Evolutionary conservation across 805 yeast species (phyloP), one percentile per base, ranked within the genome.

Genomic region (Metschnikowia henanensis): DNA sequence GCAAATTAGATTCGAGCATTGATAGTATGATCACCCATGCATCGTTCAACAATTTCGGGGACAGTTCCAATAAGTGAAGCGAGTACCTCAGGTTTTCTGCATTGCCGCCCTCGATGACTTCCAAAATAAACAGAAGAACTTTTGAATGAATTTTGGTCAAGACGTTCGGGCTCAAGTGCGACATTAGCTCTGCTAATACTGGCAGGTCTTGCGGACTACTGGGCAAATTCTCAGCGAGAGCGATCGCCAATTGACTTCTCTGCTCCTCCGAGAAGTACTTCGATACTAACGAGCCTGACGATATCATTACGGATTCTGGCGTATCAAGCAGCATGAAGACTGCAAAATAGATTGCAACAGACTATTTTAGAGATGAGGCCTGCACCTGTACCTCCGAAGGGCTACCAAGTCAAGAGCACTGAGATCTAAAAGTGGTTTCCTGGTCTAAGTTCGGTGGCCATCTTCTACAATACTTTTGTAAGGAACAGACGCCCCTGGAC

Each of bases 131-230:
- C 7, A 34, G 30, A 30, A 39, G 34, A 17, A 49, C 25, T 8
- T 37, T 23, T 12, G 51, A 47, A 16, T 50, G 35, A 16, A 51
- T 32, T 23, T 22, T 17, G 4, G 42, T 39, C 13, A 41, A 22
- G 13, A 33, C 17, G 15, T 26, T 28, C 6, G 31, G 20, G 26
- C 40, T 43, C 31, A 52, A 29, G 6, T 45, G 46, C 16, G 47
- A 36, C 18, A 52, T 37, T 20, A 52, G 47, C 37, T 46, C 46
- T 9, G 39, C 41, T 35, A 52, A 42, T 4, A 52, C 36, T 17
- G 39, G 41, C 44, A 48, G 41, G 26, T 49, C 49, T 21, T 42
- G 46, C 3, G 44, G 41, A 17, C 22, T 29, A 4, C 31, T 32
- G 6, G n/a, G 18, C 26, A 50, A 35, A n/a, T 32, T 39, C 6